Percentiles rank a stretch among this genome's conserved stretches.
Evolutionary conservation across 108 stramenopile species (phyloP).

Genomic region (Skeletonema potamos): DNA sequence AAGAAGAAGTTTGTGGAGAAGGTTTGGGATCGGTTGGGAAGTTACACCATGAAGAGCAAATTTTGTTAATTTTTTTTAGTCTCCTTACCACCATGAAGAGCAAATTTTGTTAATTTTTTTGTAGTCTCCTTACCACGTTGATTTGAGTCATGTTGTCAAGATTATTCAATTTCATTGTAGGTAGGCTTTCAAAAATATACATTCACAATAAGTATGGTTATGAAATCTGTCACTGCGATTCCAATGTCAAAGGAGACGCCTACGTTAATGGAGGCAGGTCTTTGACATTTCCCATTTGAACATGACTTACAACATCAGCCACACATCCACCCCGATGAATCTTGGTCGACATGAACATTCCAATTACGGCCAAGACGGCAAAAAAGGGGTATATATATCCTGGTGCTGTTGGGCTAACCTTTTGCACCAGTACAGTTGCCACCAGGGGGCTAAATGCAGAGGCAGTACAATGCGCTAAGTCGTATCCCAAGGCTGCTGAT

Average conservation of each 20-base stretch:
- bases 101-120: neutral
- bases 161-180: too few relatives aligned
- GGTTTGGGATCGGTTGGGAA: neutral
- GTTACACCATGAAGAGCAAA: neutral
- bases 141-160: too few relatives aligned
- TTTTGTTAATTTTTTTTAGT: neutral
- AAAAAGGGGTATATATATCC: constrained; percentile 58
- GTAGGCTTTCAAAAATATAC: too few relatives aligned
- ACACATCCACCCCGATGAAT: constrained; percentile 8
- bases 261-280: neutral
- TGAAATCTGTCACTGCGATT: neutral
- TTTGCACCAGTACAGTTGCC: constrained; percentile 53
- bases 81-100: too few relatives aligned
- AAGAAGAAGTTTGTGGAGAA: constrained; percentile 2
- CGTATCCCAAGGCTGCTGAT: constrained; percentile 61
- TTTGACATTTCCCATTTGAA: neutral
- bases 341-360: constrained; percentile 30
- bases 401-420: constrained; percentile 39
- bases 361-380: constrained; percentile 15
- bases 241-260: too few relatives aligned
- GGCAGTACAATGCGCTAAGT: constrained; percentile 58
- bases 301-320: constrained; percentile 5
- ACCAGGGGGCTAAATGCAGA: constrained; percentile 64
- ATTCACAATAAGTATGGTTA: too few relatives aligned
- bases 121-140: too few relatives aligned